Evolutionary conservation across 2,329 filamentous ascomycete species (phyloP).

Genomic region (Cordyceps tenuipes): DNA sequence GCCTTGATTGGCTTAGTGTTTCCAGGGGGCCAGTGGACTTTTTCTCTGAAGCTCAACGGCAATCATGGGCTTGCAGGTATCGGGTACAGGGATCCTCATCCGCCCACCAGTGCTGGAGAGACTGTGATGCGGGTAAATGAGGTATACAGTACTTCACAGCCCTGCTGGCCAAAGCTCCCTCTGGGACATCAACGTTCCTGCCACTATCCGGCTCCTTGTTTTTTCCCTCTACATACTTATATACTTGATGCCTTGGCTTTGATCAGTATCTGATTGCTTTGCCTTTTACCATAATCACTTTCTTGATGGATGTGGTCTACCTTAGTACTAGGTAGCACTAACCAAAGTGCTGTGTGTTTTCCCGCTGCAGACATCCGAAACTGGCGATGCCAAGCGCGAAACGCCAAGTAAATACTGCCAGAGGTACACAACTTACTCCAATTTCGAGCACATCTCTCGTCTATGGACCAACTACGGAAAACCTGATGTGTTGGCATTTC

Average conservation of each 20-base stretch:
- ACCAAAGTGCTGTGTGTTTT: no score
- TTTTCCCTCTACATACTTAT: no score
- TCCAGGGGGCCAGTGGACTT: constrained; percentile 15
- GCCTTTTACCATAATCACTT: no score
- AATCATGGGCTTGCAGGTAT: neutral
- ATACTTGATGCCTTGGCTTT: neutral
- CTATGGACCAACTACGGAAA: neutral
- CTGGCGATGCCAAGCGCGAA: neutral
- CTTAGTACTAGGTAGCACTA: no score
- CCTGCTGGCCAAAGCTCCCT: neutral
- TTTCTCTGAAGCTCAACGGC: constrained; percentile 22
- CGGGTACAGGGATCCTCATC: neutral
- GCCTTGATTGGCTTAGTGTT: constrained; percentile 18
- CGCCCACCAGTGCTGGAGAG: neutral
- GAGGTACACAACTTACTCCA: no score
- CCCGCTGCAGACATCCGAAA: no score
- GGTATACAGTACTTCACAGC: neutral
- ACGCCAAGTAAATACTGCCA: neutral
- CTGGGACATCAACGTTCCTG: neutral
- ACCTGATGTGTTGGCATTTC: neutral
- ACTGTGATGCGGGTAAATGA: neutral
- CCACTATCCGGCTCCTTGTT: neutral
- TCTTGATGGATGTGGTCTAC: neutral
- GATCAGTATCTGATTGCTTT: no score
- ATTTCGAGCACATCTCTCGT: neutral